These are phyloP conservation scores for Amyloporia xantha DNA, from an alignment of 768 basidiomycete genomes.

Conservation along the genomic window DNA sequence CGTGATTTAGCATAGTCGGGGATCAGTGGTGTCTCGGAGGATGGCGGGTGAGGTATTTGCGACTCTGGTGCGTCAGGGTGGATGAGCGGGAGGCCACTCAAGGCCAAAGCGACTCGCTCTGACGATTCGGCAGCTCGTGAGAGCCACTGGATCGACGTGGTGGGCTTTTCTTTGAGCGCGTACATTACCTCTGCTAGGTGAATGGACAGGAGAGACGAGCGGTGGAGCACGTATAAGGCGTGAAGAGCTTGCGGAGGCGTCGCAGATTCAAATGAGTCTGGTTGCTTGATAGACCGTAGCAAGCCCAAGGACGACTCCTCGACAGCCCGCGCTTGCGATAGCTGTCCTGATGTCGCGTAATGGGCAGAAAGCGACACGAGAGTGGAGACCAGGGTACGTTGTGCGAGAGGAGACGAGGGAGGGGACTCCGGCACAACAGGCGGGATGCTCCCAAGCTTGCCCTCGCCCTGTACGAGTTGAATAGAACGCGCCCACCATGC, in stretches of 20 bases:
- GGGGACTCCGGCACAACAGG: conserved; percentile 29
- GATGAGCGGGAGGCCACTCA: conserved; percentile 37
- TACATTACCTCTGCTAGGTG: conserved; percentile 71
- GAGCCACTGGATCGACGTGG: conserved; percentile 49
- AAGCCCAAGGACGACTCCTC: conserved; percentile 51
- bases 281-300: conserved; percentile 46
- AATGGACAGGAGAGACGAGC: conserved; percentile 63
- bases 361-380: conserved; percentile 69
- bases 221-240: conserved; percentile 59
- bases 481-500: conserved; percentile 65
- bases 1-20: conserved; percentile 39
- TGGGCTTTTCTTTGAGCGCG: conserved; percentile 35
- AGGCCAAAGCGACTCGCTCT: conserved; percentile 51
- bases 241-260: conserved; percentile 60
- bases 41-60: conserved; percentile 30
- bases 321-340: conserved; percentile 46
- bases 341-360: conserved; percentile 53
- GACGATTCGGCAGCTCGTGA: conserved; percentile 59
- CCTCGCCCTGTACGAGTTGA: conserved; percentile 33
- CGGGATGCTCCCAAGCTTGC: conserved; percentile 9
- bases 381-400: conserved; percentile 53
- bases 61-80: conserved; percentile 31
- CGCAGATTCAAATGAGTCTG: conserved; percentile 35
- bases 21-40: conserved; percentile 35
- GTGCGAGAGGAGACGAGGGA: conserved; percentile 55